Percentiles rank a stretch among this genome's conserved stretches.
phyloP scores from a whole-genome alignment of 1,284 basidiomycete genomes.

The Trichosporon faecale region DNA sequence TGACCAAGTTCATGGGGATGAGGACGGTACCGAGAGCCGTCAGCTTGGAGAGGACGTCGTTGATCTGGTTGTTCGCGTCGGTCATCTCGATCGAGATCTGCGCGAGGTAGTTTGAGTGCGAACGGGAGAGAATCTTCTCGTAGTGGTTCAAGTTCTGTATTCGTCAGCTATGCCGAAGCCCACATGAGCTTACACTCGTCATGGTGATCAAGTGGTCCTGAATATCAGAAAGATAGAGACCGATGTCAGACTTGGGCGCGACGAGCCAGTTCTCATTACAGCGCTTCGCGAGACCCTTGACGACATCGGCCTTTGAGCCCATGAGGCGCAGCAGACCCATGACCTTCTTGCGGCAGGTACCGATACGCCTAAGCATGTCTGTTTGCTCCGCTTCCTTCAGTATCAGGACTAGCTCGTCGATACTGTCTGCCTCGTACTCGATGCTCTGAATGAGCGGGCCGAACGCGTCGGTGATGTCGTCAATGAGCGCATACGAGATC shows the following conservation, averaged over 20 bases:
- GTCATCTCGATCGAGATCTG: slow-evolving; percentile 99
- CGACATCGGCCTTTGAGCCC: slow-evolving; percentile 99
- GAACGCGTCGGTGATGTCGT: slow-evolving; percentile 99
- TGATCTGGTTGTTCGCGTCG: slow-evolving; percentile 99
- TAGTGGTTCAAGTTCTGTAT: slow-evolving; percentile 94
- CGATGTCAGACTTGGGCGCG: slow-evolving; percentile 96
- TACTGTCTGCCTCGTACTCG: slow-evolving; percentile 98
- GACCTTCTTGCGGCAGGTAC: slow-evolving; percentile 98
- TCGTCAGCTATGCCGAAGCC: neutral
- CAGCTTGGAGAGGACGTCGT: slow-evolving; percentile 97
- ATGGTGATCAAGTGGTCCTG: slow-evolving; percentile 99
- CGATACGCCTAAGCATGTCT: slow-evolving; percentile 81
- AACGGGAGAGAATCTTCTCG: slow-evolving; percentile 96
- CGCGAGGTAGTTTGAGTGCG: slow-evolving; percentile 98
- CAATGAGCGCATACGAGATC: slow-evolving; percentile 99
- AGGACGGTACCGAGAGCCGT: slow-evolving; percentile 97
- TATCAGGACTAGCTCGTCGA: slow-evolving; percentile 96
- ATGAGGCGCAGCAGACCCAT: slow-evolving; percentile 93
- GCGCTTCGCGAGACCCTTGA: slow-evolving; percentile 95
- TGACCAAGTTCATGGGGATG: slow-evolving; percentile 93
- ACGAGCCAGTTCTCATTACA: slow-evolving; percentile 99
- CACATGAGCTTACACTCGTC: slow-evolving; percentile 62
- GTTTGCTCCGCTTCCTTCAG: slow-evolving; percentile 80
- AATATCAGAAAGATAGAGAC: slow-evolving; percentile 90
- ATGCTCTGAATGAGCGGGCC: slow-evolving; percentile 97